A percentile compares a stretch with the other conserved stretches of the same genome.
phyloP scores from a whole-genome alignment of 768 basidiomycete genomes.

The Collybia nuda region DNA sequence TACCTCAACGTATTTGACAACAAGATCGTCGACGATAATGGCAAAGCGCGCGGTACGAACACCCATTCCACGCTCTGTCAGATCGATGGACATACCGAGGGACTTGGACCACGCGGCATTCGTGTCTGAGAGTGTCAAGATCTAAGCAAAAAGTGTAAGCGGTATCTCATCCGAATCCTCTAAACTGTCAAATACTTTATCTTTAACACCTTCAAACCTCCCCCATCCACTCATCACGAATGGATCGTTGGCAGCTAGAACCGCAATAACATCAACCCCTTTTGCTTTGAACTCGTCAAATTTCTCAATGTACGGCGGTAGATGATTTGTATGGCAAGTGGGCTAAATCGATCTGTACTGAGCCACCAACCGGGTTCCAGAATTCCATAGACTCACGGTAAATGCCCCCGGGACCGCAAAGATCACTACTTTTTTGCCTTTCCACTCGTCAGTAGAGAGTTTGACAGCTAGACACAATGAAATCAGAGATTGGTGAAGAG shows the following conservation, averaged over 20 bases:
- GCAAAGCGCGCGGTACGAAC: constrained; percentile 62
- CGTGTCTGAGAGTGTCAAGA: constrained; percentile 58
- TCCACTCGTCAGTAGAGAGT: constrained; percentile 64
- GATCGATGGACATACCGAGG: constrained; percentile 56
- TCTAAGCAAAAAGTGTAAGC: constrained; percentile 33
- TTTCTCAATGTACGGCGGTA: constrained; percentile 65
- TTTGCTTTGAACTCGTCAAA: constrained; percentile 77
- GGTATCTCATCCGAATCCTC: neutral
- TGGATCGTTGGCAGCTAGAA: constrained; percentile 77
- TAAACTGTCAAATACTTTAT: constrained; percentile 46
- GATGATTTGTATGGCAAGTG: constrained; percentile 65
- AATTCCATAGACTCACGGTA: constrained; percentile 50
- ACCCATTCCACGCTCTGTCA: constrained; percentile 49
- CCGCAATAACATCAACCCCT: constrained; percentile 71
- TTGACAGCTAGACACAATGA: constrained; percentile 38
- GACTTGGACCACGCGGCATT: constrained; percentile 53
- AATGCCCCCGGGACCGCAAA: constrained; percentile 82
- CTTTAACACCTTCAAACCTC: constrained; percentile 56
- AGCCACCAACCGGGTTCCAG: neutral
- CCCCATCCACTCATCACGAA: constrained; percentile 74
- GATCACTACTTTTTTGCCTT: constrained; percentile 80
- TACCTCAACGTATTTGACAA: constrained; percentile 66
- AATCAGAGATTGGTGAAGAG: neutral
- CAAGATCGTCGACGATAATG: constrained; percentile 66
- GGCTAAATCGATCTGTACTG: constrained; percentile 33